phyloP scores from a whole-genome alignment of 2,329 filamentous ascomycete species.

The Aphanoascus verrucosus region DNA sequence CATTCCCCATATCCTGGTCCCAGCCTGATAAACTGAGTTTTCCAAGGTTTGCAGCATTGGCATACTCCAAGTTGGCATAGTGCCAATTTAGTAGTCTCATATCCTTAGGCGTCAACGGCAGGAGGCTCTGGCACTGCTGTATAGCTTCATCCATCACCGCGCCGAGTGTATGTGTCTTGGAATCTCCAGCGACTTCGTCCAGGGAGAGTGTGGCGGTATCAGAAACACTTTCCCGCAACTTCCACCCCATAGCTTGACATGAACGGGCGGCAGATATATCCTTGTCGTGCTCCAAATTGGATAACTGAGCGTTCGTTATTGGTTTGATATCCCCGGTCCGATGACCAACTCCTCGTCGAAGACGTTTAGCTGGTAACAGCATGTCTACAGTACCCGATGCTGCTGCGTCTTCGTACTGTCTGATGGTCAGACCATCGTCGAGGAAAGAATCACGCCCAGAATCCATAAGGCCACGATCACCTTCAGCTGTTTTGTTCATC shows the following conservation, averaged over 20 bases:
- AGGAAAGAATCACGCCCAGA: constrained; percentile 66
- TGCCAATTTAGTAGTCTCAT: constrained; percentile 94
- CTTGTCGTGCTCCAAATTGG: constrained; percentile 54
- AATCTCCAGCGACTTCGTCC: constrained; percentile 50
- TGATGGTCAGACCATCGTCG: constrained; percentile 61
- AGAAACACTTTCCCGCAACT: constrained; percentile 52
- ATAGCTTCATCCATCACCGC: constrained; percentile 90
- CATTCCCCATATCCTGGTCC: constrained; percentile 96
- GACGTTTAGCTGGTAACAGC: constrained; percentile 34
- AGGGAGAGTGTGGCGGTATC: constrained; percentile 61
- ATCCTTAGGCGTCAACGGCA: constrained; percentile 76
- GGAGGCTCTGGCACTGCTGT: constrained; percentile 68
- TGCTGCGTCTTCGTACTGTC: constrained; percentile 59
- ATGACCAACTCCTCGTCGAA: constrained; percentile 37
- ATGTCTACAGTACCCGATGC: constrained; percentile 45
- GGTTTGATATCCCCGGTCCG: constrained; percentile 44
- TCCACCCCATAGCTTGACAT: constrained; percentile 73
- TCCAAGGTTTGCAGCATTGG: constrained; percentile 80
- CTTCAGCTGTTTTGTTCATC: constrained; percentile 61
- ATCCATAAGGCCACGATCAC: constrained; percentile 70
- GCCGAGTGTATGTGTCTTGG: constrained; percentile 62
- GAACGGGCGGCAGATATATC: constrained; percentile 65
- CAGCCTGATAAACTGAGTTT: constrained; percentile 81
- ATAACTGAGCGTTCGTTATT: constrained; percentile 36
- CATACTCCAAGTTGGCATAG: constrained; percentile 94